Evolutionary conservation across 768 basidiomycete genomes (phyloP).

Genomic region (Crassisporium funariophilum): DNA sequence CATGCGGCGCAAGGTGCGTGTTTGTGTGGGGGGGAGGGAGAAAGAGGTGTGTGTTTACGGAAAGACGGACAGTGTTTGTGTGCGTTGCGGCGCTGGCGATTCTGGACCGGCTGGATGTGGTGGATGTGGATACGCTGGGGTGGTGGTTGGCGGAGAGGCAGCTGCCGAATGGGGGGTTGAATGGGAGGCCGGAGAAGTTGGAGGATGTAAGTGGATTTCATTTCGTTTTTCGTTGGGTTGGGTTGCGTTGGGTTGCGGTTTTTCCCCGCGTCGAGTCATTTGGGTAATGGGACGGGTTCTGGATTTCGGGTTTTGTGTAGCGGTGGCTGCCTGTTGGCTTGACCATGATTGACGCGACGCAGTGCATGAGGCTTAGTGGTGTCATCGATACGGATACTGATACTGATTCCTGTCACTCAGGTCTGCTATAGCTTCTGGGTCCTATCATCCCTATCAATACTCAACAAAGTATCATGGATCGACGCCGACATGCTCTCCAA

Average conservation of each 20-base stretch:
- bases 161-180: slow-evolving; percentile 89
- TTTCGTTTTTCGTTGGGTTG: not conserved
- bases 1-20: slow-evolving; percentile 85
- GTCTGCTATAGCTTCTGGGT: slow-evolving; percentile 99
- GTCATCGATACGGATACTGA: too few species aligned
- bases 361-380: too few species aligned
- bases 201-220: slow-evolving; percentile 86
- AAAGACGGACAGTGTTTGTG: slow-evolving; percentile 89
- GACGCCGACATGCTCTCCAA: slow-evolving; percentile 71
- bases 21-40: too few species aligned
- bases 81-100: slow-evolving; percentile 89
- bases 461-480: slow-evolving; percentile 86
- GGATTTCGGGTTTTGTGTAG: too few species aligned
- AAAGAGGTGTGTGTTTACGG: too few species aligned
- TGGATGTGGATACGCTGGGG: slow-evolving; percentile 77
- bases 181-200: slow-evolving; percentile 96
- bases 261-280: not conserved
- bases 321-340: too few species aligned
- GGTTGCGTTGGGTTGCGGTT: not conserved
- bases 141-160: slow-evolving; percentile 98
- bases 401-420: slow-evolving; percentile 40
- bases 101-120: slow-evolving; percentile 75
- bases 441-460: slow-evolving; percentile 82
- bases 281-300: not conserved
- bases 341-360: too few species aligned